These are phyloP conservation scores for Chloroidium sp. DNA, from an alignment of 163 green algal genomes.

Conservation along the genomic window DNA sequence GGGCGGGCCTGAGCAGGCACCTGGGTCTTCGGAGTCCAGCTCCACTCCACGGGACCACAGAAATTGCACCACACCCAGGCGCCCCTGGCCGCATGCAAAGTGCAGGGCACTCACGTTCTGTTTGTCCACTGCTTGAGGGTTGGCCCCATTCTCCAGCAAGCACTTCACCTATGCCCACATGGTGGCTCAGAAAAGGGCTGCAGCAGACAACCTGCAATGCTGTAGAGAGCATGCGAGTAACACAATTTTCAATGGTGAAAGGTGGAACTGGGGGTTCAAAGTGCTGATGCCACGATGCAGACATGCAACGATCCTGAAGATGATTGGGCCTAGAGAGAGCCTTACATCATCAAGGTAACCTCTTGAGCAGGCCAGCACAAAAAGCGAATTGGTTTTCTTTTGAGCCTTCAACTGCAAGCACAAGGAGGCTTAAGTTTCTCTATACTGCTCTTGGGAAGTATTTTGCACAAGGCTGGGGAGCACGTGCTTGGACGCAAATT, in stretches of 20 bases:
- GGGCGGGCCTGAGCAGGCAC: conserved; percentile 8
- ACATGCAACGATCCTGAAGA: too few relatives aligned
- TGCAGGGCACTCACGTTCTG: conserved; percentile 26
- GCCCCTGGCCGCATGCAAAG: conserved; percentile 35
- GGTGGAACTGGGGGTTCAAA: neutral
- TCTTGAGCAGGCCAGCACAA: conserved; percentile 36
- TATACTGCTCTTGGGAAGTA: too few relatives aligned
- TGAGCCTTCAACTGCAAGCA: conserved; percentile 23
- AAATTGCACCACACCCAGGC: conserved; percentile 24
- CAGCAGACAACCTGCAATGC: neutral
- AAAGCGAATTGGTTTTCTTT: conserved; percentile 36
- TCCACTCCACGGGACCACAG: conserved; percentile 38
- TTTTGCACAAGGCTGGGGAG: too few relatives aligned
- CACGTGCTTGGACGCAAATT: too few relatives aligned
- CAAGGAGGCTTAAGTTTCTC: too few relatives aligned
- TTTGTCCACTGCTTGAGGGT: conserved; percentile 31
- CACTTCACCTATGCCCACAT: conserved; percentile 27
- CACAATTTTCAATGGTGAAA: neutral
- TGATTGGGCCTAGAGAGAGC: neutral
- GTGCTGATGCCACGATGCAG: too few relatives aligned
- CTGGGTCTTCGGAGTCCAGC: conserved; percentile 38
- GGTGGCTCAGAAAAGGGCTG: neutral
- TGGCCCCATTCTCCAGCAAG: conserved; percentile 34
- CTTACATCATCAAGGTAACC: conserved; percentile 44
- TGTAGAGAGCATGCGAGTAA: neutral